phyloP scores from a whole-genome alignment of 345 rosid species.

The Orychophragmus violaceus region DNA sequence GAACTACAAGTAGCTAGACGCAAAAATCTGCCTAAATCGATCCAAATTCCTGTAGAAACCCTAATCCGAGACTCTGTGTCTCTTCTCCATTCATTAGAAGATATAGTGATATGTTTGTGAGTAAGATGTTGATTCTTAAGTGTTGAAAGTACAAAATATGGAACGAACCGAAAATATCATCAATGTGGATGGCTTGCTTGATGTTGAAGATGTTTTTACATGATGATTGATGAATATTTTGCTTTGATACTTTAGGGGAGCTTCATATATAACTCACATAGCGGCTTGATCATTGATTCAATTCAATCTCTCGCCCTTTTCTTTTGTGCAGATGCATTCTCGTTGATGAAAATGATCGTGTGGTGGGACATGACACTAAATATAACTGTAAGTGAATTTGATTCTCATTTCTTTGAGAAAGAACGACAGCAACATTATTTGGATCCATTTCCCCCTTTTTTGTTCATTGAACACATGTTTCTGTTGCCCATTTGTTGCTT shows the following conservation, averaged over 20 bases:
- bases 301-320: no score
- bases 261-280: not conserved
- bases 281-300: not conserved
- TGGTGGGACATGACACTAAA: slow-evolving; percentile 77
- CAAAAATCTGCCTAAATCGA: not conserved
- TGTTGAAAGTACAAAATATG: no score
- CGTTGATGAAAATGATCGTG: slow-evolving; percentile 75
- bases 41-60: not conserved
- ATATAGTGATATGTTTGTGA: not conserved
- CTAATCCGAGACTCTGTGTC: not conserved
- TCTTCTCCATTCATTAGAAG: not conserved
- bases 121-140: no score
- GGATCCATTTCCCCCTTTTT: not conserved
- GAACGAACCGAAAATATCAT: no score
- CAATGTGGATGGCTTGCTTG: no score
- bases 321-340: slow-evolving; percentile 73
- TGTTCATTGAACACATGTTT: not conserved
- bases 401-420: not conserved
- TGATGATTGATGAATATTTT: not conserved
- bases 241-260: not conserved
- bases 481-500: not conserved
- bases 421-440: not conserved
- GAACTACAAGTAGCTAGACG: not conserved
- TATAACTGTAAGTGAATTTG: slow-evolving; percentile 63
- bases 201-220: no score